Evolutionary conservation across 306 rosid species (phyloP).

Genomic region (Luffa aegyptiaca): DNA sequence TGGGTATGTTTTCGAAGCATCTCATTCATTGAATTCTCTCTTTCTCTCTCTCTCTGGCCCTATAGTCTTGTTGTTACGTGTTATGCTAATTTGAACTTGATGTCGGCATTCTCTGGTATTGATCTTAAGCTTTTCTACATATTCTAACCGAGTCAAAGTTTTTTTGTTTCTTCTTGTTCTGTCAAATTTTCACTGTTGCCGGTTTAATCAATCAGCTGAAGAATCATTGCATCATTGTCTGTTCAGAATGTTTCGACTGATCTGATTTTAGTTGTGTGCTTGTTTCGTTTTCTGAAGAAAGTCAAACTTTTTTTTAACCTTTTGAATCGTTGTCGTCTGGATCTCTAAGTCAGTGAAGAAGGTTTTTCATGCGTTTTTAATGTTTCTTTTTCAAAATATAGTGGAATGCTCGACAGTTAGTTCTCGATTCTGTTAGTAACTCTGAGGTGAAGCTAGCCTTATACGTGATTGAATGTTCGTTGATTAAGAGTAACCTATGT

Average conservation of each 20-base stretch:
- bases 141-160: not conserved
- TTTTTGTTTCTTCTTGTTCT: not conserved
- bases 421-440: not conserved
- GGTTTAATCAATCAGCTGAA: not conserved
- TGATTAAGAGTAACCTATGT: not conserved
- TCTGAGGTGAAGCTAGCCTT: not conserved
- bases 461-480: not conserved
- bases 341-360: not conserved
- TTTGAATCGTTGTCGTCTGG: not conserved
- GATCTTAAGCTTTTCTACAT: not conserved
- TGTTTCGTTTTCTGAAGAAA: not conserved
- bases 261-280: not conserved
- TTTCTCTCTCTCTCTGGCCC: not conserved
- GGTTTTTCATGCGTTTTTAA: not conserved
- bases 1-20: not conserved
- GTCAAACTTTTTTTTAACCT: not conserved
- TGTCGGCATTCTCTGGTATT: not conserved
- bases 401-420: not conserved
- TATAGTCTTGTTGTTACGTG: not conserved
- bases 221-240: not conserved
- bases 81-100: not conserved
- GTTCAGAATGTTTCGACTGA: not conserved
- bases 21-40: not conserved
- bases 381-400: not conserved
- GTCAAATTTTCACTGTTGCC: not conserved